Base-by-base conservation (phyloP, 1,284 basidiomycete species). In the Albatrellus sp. region DNA sequence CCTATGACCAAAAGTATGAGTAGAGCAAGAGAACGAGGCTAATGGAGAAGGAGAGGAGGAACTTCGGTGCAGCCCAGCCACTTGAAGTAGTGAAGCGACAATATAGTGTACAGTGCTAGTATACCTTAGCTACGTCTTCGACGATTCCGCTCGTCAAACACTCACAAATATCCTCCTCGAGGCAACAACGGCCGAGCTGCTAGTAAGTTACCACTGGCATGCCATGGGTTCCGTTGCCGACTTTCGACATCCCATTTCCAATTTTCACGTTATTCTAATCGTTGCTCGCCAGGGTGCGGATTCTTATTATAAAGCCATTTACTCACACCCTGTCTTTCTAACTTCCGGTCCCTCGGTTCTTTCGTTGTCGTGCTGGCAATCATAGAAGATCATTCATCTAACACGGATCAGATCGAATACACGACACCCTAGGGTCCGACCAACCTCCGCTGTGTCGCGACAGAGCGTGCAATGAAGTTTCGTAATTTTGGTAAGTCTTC, bases 141-240 rank as follows among this genome's bases (percentile, higher is more conserved):
- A 17, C 4, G n/a, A 35, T 9, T 9, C 34, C 9, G 32, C 31
- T 13, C 10, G 16, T 44, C 43, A 44, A 44, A 44, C 43, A 44
- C n/a, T 37, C 6, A 20, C 43, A 44, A 44, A 44, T 44, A 44
- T 29, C 35, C 32, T 31, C 29, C 40, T 42, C 40, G 40, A 42
- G 40, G 24, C 40, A 14, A 13, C 11, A 8, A 9, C 30, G 24
- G 14, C 20, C 38, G 13, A 35, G n/a, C 34, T 35, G 10, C 32
- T n/a, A 33, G 10, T n/a, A 33, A 35, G 13, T 35, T 5, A 9
- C 37, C 17, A 2, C 19, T 5, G 5, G 37, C 37, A 39, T 39
- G 14, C 34, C 24, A n/a, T n/a, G n/a, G n/a, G n/a, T 24, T 3
- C 34, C 5, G 34, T 35, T 35, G 3, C 34, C 13, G 13, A 35